Evolutionary conservation across 805 yeast species (phyloP), one percentile per base, ranked within the genome.

Genomic region (Vanderwaltozyma polyspora): DNA sequence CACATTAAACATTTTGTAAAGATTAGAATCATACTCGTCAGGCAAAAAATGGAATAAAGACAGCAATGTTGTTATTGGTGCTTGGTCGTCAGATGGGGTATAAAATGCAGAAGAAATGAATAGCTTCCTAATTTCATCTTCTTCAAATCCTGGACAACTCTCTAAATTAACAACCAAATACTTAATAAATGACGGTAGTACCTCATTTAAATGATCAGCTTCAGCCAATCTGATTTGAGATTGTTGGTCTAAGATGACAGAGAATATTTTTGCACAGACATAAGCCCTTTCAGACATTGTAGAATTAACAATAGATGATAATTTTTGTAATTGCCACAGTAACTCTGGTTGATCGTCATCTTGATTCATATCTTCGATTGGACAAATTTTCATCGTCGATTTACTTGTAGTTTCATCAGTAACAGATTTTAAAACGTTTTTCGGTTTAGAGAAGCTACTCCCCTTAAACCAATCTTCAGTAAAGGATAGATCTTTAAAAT

Each of bases 1-100:
- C 3, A 41, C 47, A 29, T 57, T 55, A 28, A 57, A 57, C 62
- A 57, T 57, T 25, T 48, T 46, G 34, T 55, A 55, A 5, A 57
- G 36, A 30, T 48, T 54, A 3, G 49, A 25, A 14, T 55, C 55
- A 32, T 52, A 57, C 31, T 57, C 60, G 23, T 57, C 62, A 1
- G 59, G 58, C 37, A 51, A 39, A 33, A 57, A 57, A 33, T 55
- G 59, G 27, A 57, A 44, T 17, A 53, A 36, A 3, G 55, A 37
- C n/a, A 56, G 39, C 23, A 37, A 36, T 2, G 58, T 51, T 26
- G 49, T 51, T 12, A 41, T 34, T 4, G 44, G 34, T 6, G 46
- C 44, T 16, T 43, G 43, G 12, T 40, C 37, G 9, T 26, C 30
- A 8, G 45, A 29, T 1, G 55, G 55, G 25, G 35, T 41, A 29